Evolutionary conservation across 2,329 filamentous ascomycete genomes (phyloP).

Genomic region (Neofusicoccum kwambonambiense): DNA sequence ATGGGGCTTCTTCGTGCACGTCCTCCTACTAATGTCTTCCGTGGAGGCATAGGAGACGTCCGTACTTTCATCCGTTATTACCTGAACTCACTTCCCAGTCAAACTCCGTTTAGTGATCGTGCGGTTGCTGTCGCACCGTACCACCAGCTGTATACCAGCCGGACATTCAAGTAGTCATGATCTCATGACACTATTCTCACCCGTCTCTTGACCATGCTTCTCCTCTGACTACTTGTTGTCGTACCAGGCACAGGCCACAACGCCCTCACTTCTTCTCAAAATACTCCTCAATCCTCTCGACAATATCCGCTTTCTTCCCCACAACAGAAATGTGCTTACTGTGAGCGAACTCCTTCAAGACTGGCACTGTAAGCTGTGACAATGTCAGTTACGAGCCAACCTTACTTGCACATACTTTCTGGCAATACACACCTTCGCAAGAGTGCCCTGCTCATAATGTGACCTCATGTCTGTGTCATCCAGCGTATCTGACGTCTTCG

Average conservation of each 20-base stretch:
- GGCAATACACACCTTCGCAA: constrained; percentile 38
- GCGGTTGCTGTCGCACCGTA: too few species aligned
- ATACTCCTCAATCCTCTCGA: constrained; percentile 36
- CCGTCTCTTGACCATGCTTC: too few species aligned
- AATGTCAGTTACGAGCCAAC: not conserved
- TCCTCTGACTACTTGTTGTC: too few species aligned
- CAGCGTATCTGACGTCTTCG: constrained; percentile 31
- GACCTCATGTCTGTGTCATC: constrained; percentile 45
- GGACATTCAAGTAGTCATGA: too few species aligned
- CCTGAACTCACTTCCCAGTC: too few species aligned
- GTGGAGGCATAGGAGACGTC: too few species aligned
- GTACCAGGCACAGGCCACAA: not conserved
- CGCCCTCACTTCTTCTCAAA: constrained; percentile 31
- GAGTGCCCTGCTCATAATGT: constrained; percentile 43
- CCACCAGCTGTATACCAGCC: too few species aligned
- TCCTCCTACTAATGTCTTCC: too few species aligned
- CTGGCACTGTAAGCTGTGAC: constrained; percentile 30
- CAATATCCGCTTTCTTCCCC: constrained; percentile 39
- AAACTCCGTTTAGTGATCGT: too few species aligned
- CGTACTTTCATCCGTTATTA: too few species aligned
- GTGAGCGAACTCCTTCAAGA: constrained; percentile 33
- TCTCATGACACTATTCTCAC: too few species aligned
- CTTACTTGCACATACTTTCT: not conserved
- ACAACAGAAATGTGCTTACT: constrained; percentile 25
- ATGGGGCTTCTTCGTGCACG: too few species aligned